Conservation (phyloP, 2,329 filamentous ascomycete species). For the Sphaceloma murrayae region DNA sequence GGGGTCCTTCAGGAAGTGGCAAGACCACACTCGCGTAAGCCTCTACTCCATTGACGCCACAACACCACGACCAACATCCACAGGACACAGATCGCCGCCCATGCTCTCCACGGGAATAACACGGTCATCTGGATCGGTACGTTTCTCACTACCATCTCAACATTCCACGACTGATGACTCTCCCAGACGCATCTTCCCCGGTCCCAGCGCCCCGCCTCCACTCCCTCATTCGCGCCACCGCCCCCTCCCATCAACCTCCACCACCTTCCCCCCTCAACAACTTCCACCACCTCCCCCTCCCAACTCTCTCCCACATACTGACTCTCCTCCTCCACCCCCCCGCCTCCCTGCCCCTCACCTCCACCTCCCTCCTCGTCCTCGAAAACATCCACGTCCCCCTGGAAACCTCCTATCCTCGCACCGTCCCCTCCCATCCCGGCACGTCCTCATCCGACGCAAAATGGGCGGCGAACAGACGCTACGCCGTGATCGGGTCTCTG, state of each 20-base stretch:
- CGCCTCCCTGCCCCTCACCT: conserved; percentile 49
- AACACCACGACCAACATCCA: neutral
- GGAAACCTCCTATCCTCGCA: conserved; percentile 47
- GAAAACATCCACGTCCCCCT: conserved; percentile 70
- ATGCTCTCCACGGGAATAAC: conserved; percentile 50
- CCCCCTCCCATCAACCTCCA: conserved; percentile 9
- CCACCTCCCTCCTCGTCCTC: conserved; percentile 61
- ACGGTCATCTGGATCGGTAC: conserved; percentile 75
- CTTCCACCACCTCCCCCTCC: conserved; percentile 55
- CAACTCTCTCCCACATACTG: conserved; percentile 56
- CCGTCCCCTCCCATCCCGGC: conserved; percentile 58
- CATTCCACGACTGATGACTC: too few species aligned
- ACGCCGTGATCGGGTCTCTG: conserved; percentile 58
- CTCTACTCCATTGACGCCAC: neutral
- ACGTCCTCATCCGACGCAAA: conserved; percentile 34
- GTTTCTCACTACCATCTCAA: conserved; percentile 26
- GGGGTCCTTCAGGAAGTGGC: conserved; percentile 75
- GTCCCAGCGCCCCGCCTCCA: conserved; percentile 41
- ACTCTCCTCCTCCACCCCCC: conserved; percentile 64
- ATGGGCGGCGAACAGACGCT: conserved; percentile 42
- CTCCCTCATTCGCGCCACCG: conserved; percentile 28
- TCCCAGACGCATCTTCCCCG: conserved; percentile 40
- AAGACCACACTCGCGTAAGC: conserved; percentile 75
- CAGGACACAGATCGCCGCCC: conserved; percentile 61
- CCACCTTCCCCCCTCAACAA: conserved; percentile 22